phyloP scores from a whole-genome alignment of 2,329 filamentous ascomycete species.

The Diaporthe sp. region DNA sequence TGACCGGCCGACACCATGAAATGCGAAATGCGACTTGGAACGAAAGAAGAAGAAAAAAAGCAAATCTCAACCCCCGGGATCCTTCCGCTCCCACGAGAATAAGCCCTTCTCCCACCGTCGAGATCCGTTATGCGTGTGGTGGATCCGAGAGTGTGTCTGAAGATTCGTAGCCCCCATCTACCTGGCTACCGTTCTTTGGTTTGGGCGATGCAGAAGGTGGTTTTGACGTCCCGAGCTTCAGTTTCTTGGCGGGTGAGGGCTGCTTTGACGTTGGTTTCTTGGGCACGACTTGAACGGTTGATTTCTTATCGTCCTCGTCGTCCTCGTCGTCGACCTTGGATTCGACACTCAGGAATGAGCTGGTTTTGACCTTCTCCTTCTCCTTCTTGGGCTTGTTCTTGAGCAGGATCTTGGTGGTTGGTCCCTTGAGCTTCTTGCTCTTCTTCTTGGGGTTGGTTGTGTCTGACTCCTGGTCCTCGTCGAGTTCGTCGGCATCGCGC shows the following conservation, averaged over 20 bases:
- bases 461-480: slow-evolving; percentile 67
- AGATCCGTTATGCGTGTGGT: slow-evolving; percentile 47
- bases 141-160: slow-evolving; percentile 70
- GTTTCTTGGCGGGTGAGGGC: slow-evolving; percentile 60
- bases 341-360: slow-evolving; percentile 65
- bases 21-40: slow-evolving; percentile 34
- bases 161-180: slow-evolving; percentile 69
- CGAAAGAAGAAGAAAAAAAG: neutral
- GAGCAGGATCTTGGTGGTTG: slow-evolving; percentile 68
- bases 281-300: slow-evolving; percentile 56
- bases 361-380: slow-evolving; percentile 56
- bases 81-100: neutral
- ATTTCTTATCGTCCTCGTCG: slow-evolving; percentile 53
- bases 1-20: slow-evolving; percentile 29
- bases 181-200: slow-evolving; percentile 64
- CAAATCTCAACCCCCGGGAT: neutral
- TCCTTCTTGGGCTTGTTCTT: slow-evolving; percentile 72
- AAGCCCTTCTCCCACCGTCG: neutral
- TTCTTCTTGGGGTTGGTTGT: slow-evolving; percentile 69
- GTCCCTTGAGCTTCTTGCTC: slow-evolving; percentile 64
- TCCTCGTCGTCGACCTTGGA: slow-evolving; percentile 57
- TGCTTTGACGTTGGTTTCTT: slow-evolving; percentile 60
- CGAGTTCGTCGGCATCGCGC: slow-evolving; percentile 67
- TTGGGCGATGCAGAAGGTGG: slow-evolving; percentile 63
- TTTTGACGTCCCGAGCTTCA: slow-evolving; percentile 59